phyloP scores from a whole-genome alignment of 2,329 filamentous ascomycete species.

The Magnaporthiopsis poae region DNA sequence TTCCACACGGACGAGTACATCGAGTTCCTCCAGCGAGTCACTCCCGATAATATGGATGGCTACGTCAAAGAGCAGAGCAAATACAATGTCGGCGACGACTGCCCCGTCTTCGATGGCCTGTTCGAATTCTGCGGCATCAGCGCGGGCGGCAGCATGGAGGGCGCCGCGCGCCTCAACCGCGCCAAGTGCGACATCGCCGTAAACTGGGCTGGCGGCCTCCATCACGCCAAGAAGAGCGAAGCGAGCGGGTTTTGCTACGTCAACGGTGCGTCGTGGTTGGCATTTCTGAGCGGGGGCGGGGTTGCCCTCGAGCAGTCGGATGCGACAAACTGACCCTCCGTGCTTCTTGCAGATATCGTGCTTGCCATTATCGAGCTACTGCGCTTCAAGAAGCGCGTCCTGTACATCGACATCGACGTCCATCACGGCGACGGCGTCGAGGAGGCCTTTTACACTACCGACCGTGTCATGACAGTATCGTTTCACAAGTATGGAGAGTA shows the following conservation, averaged over 20 bases:
- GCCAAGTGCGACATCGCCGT: conserved; percentile 93
- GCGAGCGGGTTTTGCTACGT: conserved; percentile 97
- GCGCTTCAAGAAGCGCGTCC: conserved; percentile 82
- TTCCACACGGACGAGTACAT: conserved; percentile 96
- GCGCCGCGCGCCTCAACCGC: conserved; percentile 78
- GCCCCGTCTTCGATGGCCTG: conserved; percentile 94
- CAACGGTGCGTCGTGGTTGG: conserved; percentile 56
- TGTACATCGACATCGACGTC: conserved; percentile 90
- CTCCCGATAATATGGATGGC: conserved; percentile 94
- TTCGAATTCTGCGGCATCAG: conserved; percentile 95
- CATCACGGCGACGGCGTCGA: conserved; percentile 81
- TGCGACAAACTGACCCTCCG: conserved; percentile 30
- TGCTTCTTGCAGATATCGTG: conserved; percentile 68
- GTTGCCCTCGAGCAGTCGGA: neutral
- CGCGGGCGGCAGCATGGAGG: conserved; percentile 86
- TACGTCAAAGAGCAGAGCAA: conserved; percentile 84
- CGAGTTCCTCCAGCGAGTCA: conserved; percentile 87
- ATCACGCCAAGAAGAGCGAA: conserved; percentile 95
- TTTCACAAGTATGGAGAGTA: conserved; percentile 96
- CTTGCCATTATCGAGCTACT: conserved; percentile 88
- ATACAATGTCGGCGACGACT: conserved; percentile 94
- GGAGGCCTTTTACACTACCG: conserved; percentile 74
- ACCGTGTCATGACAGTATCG: conserved; percentile 82
- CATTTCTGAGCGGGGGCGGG: neutral
- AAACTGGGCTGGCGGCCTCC: conserved; percentile 94